A percentile compares a stretch with the other conserved stretches of the same genome.
Conservation (phyloP, 2,329 filamentous ascomycete species). For the Fonsecaea pedrosoi region DNA sequence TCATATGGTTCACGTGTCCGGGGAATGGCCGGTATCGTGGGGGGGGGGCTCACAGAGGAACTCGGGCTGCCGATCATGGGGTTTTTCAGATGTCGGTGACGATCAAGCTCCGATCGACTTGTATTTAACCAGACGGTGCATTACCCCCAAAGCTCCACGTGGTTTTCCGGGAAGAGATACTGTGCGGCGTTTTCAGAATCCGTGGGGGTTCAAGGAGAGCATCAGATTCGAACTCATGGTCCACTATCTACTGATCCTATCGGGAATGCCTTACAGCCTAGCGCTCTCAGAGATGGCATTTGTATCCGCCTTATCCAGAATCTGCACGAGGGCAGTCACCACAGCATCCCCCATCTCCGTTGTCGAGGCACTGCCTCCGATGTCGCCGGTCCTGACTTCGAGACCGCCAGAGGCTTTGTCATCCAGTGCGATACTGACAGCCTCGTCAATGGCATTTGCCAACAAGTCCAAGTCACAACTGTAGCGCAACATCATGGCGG, state of each 20-base stretch:
- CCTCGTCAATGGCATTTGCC: conserved; percentile 77
- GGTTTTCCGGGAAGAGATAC: neutral
- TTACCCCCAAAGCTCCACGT: conserved; percentile 5
- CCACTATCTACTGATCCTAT: conserved; percentile 10
- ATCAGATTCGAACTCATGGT: neutral
- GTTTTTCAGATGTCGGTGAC: neutral
- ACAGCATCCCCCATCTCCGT: conserved; percentile 78
- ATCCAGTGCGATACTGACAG: conserved; percentile 78
- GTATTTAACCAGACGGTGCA: neutral
- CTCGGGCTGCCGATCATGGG: neutral
- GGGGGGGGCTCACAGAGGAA: neutral
- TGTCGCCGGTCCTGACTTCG: conserved; percentile 77
- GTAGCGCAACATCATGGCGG: conserved; percentile 93
- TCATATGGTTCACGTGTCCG: conserved; percentile 13
- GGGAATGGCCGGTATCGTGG: conserved; percentile 20
- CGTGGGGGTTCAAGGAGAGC: neutral
- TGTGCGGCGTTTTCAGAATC: neutral
- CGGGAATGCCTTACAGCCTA: conserved; percentile 13
- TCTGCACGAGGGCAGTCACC: conserved; percentile 22
- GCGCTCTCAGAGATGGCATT: conserved; percentile 9
- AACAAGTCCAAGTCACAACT: conserved; percentile 78
- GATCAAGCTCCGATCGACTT: neutral
- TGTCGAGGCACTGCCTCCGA: conserved; percentile 75
- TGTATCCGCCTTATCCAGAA: conserved; percentile 11
- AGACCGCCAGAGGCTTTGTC: conserved; percentile 42